Evolutionary conservation across 177 flowering plant species (phyloP).

Genomic region (Vitis hybrid): DNA sequence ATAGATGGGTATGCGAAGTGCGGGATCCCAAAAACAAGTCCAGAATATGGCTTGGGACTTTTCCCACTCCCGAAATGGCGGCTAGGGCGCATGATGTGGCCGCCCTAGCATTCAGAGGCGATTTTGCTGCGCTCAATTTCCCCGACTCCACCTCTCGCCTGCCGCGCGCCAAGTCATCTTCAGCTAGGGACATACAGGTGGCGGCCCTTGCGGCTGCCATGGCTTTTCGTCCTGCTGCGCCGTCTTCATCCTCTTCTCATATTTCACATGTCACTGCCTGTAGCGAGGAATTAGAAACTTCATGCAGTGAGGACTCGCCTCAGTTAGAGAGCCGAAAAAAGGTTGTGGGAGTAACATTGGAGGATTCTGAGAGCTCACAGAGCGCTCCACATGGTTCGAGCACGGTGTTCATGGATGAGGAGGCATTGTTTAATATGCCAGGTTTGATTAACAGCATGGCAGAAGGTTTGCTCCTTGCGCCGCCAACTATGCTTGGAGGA

Average conservation of each 20-base stretch:
- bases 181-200: conserved; percentile 20
- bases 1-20: conserved; percentile 47
- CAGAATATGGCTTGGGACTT: conserved; percentile 50
- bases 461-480: conserved; percentile 48
- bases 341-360: too few relatives aligned
- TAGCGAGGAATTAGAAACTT: too few relatives aligned
- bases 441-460: conserved; percentile 46
- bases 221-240: not conserved
- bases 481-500: conserved; percentile 30
- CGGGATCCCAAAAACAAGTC: conserved; percentile 32
- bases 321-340: too few relatives aligned
- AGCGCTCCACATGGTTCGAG: not conserved
- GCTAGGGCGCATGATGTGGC: conserved; percentile 52
- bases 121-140: conserved; percentile 31
- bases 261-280: too few relatives aligned
- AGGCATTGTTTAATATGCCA: conserved; percentile 51
- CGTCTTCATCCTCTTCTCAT: too few relatives aligned
- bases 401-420: conserved; percentile 38
- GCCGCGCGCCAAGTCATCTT: conserved; percentile 22
- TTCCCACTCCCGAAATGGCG: conserved; percentile 43
- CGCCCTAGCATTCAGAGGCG: conserved; percentile 30
- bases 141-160: conserved; percentile 21
- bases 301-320: too few relatives aligned
- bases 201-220: conserved; percentile 24
- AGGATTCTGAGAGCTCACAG: not conserved